phyloP scores from a whole-genome alignment of 768 basidiomycete species.

The Kwoniella sp. region DNA sequence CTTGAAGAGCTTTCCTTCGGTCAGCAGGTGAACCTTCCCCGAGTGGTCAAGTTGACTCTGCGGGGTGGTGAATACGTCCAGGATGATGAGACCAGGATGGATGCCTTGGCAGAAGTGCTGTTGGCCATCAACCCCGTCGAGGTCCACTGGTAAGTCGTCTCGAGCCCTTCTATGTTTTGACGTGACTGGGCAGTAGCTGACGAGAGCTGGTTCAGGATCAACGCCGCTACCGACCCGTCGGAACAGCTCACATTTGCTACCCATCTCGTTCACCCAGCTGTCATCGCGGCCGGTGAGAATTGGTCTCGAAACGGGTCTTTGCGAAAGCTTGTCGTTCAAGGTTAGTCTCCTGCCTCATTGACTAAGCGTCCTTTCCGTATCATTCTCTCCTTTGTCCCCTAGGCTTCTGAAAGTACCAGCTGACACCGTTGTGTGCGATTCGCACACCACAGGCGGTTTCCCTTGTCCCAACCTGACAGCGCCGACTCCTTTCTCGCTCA shows the following conservation, averaged over 20 bases:
- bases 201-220: slow-evolving; percentile 31
- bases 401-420: neutral
- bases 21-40: slow-evolving; percentile 34
- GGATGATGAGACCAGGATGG: slow-evolving; percentile 45
- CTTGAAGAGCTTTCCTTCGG: neutral
- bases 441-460: slow-evolving; percentile 39
- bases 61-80: slow-evolving; percentile 48
- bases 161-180: neutral
- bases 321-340: slow-evolving; percentile 45
- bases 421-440: neutral
- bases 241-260: slow-evolving; percentile 48
- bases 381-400: neutral
- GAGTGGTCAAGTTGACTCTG: slow-evolving; percentile 35
- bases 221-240: slow-evolving; percentile 32
- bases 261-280: slow-evolving; percentile 45
- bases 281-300: slow-evolving; percentile 43
- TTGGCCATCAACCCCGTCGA: slow-evolving; percentile 41
- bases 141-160: slow-evolving; percentile 40
- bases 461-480: slow-evolving; percentile 52
- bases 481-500: slow-evolving; percentile 46
- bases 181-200: slow-evolving; percentile 11
- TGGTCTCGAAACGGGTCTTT: slow-evolving; percentile 36
- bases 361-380: neutral
- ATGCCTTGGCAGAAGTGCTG: slow-evolving; percentile 40
- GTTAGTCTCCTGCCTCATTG: slow-evolving; percentile 18